These are phyloP conservation scores for Colletotrichum sp. DNA, from an alignment of 2,329 filamentous ascomycete species.

Conservation along the genomic window DNA sequence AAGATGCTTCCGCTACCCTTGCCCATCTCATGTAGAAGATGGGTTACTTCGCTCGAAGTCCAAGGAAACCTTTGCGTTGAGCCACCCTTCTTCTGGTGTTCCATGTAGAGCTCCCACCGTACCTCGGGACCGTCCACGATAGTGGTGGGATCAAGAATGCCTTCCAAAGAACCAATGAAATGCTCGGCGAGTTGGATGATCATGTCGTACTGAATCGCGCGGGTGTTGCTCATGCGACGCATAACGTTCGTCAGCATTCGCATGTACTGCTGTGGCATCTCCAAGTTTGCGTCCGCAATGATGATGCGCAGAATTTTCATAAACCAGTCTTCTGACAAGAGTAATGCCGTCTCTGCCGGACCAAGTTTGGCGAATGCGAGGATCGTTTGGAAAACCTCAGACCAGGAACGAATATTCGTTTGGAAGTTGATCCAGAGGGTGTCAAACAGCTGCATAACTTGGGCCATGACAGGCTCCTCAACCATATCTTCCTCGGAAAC, in stretches of 20 bases:
- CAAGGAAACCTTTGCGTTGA: slow-evolving; percentile 42
- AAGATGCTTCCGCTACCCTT: slow-evolving; percentile 55
- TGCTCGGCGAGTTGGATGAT: slow-evolving; percentile 56
- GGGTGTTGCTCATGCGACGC: slow-evolving; percentile 50
- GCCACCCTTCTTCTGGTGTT: slow-evolving; percentile 27
- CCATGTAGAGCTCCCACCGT: slow-evolving; percentile 39
- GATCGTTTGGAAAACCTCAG: slow-evolving; percentile 77
- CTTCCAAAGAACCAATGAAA: slow-evolving; percentile 49
- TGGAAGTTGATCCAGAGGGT: slow-evolving; percentile 69
- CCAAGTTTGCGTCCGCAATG: slow-evolving; percentile 59
- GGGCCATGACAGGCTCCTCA: slow-evolving; percentile 5
- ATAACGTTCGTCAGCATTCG: slow-evolving; percentile 58
- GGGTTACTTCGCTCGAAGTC: slow-evolving; percentile 49
- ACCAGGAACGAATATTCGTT: slow-evolving; percentile 69
- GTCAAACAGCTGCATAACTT: slow-evolving; percentile 44
- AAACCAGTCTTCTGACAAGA: slow-evolving; percentile 69
- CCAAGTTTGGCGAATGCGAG: slow-evolving; percentile 70
- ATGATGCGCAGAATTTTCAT: slow-evolving; percentile 64
- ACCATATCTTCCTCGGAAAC: slow-evolving; percentile 29
- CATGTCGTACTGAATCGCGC: slow-evolving; percentile 58
- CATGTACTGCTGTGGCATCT: slow-evolving; percentile 59
- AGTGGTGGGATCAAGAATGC: slow-evolving; percentile 33
- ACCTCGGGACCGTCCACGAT: slow-evolving; percentile 44
- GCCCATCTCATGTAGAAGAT: slow-evolving; percentile 49
- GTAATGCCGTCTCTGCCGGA: slow-evolving; percentile 56